phyloP scores from a whole-genome alignment of 2,329 filamentous ascomycete species.

The Thermoascus crustaceus region DNA sequence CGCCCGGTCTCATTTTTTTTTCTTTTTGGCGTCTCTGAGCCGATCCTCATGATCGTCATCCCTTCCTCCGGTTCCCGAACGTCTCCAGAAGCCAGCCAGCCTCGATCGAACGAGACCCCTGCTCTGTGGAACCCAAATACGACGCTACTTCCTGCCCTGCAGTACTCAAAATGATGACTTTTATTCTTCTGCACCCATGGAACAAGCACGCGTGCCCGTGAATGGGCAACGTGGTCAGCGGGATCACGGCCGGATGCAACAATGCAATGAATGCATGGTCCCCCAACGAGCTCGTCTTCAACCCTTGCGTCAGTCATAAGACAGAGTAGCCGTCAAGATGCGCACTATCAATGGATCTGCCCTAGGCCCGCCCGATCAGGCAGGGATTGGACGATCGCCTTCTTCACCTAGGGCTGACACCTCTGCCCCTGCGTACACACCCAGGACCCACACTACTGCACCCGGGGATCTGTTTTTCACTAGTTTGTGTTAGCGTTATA shows the following conservation, averaged over 20 bases:
- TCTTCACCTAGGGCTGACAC: not conserved
- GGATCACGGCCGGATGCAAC: not conserved
- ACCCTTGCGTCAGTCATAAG: conserved; percentile 1
- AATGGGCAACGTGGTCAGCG: not conserved
- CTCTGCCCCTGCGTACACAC: not conserved
- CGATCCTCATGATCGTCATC: not conserved
- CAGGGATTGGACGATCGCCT: conserved; percentile 1
- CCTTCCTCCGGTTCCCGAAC: not conserved
- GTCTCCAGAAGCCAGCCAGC: too few relatives aligned
- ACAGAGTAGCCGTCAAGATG: not conserved
- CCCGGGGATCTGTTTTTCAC: not conserved
- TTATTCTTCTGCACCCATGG: too few relatives aligned
- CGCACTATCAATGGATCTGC: not conserved
- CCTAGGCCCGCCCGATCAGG: not conserved
- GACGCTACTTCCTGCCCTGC: too few relatives aligned
- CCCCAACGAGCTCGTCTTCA: not conserved
- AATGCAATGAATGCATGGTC: too few relatives aligned
- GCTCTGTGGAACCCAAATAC: too few relatives aligned
- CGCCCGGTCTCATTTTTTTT: not conserved
- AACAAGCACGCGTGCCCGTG: too few relatives aligned
- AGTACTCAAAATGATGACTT: too few relatives aligned
- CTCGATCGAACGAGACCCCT: too few relatives aligned
- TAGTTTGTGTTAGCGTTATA: not conserved
- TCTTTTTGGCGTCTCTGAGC: too few relatives aligned
- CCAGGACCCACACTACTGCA: not conserved